Base-by-base conservation (phyloP, 805 yeast genomes). In the Cyberlindnera suaveolens region DNA sequence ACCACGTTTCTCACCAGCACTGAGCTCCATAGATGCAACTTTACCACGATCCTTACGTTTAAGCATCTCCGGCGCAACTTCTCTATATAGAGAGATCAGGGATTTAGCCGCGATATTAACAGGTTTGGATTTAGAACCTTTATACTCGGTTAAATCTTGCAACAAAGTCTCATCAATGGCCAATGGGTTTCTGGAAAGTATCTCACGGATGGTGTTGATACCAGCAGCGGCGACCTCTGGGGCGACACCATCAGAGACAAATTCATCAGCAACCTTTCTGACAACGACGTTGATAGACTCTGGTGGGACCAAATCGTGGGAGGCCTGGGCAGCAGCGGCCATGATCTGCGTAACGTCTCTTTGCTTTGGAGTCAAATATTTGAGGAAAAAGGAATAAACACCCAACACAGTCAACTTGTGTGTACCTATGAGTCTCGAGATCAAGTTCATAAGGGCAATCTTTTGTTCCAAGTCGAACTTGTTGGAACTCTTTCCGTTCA, bases 181-280 rank as follows among this genome's bases (percentile, higher is more conserved):
- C 51, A 91, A 71, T 14, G 99, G 97, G 10, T 95, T 95, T 71
- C 99, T 82, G 2, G 96, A 66, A 50, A 90, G 74, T 45, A 93
- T 88, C 65, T 93, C 99, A 54, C 98, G 75, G 46, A 91, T 91
- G 3, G 98, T 86, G 64, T 93, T 93, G 52, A 93, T 74, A 58
- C 99, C 99, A 5, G 98, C 98, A 41, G 97, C 89, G 5, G 97
- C 97, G 42, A 90, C 99, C 66, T 93, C 96, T 30, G 96, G 81
- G 14, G 97, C 89, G 33, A 93, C 99, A 73, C 99, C 99, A 60
- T 93, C 98, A 52, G 96, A 85, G 20, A 93, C 96, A 57, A 93
- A 93, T 66, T 93, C 99, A 65, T 93, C 95, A 1, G 99, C 98
- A 51, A 93, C 80, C 60, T 91, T 93, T 45, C 96, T 78, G 9